phyloP scores from a whole-genome alignment of 306 rosid genomes.

The Dicorynia guianensis region DNA sequence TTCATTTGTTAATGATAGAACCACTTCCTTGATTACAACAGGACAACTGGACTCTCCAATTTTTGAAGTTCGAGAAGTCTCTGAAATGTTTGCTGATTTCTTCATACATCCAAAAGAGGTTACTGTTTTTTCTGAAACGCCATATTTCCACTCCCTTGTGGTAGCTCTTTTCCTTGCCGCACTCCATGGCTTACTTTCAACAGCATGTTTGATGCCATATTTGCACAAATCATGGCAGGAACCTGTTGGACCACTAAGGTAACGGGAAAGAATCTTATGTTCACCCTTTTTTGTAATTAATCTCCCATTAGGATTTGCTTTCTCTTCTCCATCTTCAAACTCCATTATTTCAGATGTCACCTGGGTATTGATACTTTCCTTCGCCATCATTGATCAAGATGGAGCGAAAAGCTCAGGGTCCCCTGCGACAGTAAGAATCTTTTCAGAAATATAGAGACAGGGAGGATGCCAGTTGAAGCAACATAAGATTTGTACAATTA shows the following conservation, averaged over 20 bases:
- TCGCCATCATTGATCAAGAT: slow-evolving; percentile 43
- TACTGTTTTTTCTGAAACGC: slow-evolving; percentile 32
- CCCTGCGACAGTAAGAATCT: slow-evolving; percentile 51
- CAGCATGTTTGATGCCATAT: slow-evolving; percentile 59
- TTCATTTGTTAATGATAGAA: slow-evolving; percentile 34
- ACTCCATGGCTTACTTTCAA: slow-evolving; percentile 56
- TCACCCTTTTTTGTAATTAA: slow-evolving; percentile 27
- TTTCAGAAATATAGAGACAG: slow-evolving; percentile 7
- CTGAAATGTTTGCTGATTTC: slow-evolving; percentile 38
- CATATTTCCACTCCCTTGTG: slow-evolving; percentile 31
- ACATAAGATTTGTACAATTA: slow-evolving; percentile 16
- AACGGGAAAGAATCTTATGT: slow-evolving; percentile 63
- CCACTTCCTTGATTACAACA: slow-evolving; percentile 44
- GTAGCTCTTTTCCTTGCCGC: slow-evolving; percentile 35
- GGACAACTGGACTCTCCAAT: slow-evolving; percentile 27
- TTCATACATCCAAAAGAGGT: slow-evolving; percentile 41
- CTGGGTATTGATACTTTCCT: slow-evolving; percentile 50
- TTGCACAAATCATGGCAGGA: slow-evolving; percentile 90
- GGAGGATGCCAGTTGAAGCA: slow-evolving; percentile 17
- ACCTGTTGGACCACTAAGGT: slow-evolving; percentile 54
- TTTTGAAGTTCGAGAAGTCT: slow-evolving; percentile 40
- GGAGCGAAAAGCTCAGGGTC: slow-evolving; percentile 38
- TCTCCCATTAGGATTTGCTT: slow-evolving; percentile 35
- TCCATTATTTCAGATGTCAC: slow-evolving; percentile 37
- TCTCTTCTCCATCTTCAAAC: slow-evolving; percentile 33